Percentiles rank a stretch among this genome's conserved stretches.
These are phyloP conservation scores for Paramecium primaurelia DNA, from an alignment of 73 alveolate genomes.

Conservation along the genomic window DNA sequence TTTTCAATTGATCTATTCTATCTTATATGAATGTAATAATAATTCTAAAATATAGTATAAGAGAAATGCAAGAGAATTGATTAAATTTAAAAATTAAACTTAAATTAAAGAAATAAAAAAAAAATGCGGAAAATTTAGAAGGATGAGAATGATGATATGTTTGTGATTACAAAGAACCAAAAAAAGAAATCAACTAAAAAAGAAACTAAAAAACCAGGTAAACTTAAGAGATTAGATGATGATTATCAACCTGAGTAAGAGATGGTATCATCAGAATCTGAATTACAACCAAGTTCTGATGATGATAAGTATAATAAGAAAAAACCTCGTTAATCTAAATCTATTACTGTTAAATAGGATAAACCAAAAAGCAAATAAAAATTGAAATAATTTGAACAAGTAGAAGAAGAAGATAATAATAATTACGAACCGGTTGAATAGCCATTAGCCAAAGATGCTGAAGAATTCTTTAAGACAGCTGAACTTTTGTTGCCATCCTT, in stretches of 20 bases:
- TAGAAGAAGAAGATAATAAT: neutral
- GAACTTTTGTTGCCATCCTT: constrained; percentile 66
- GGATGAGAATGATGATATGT: neutral
- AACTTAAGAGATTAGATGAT: neutral
- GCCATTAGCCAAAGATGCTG: neutral
- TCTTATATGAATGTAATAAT: no score
- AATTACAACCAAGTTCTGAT: neutral
- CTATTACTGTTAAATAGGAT: neutral
- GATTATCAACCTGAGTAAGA: neutral
- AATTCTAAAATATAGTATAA: neutral
- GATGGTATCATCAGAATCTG: neutral
- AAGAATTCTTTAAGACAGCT: neutral
- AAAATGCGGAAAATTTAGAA: neutral
- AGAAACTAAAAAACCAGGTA: neutral
- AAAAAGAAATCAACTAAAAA: neutral
- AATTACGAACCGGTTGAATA: neutral
- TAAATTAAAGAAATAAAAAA: neutral
- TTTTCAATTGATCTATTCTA: neutral
- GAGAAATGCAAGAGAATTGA: neutral
- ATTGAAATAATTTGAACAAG: neutral
- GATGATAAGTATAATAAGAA: neutral
- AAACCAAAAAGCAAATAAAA: neutral
- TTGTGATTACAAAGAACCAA: neutral
- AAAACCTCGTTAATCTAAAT: neutral
- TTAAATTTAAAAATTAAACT: neutral